Evolutionary conservation across 75 land plant species (phyloP).

Genomic region (Cunninghamia lanceolata): DNA sequence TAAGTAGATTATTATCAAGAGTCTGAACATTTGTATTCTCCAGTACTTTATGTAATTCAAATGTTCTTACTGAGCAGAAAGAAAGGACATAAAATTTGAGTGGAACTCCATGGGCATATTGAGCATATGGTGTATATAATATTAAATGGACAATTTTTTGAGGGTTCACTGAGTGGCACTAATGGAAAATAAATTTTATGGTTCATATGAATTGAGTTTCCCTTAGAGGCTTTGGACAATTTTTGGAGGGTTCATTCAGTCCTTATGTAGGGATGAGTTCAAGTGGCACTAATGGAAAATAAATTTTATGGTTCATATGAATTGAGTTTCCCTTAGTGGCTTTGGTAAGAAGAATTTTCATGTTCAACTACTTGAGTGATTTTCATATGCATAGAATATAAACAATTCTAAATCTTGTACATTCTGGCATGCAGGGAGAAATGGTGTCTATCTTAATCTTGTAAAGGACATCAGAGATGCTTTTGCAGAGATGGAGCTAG

Average conservation of each 20-base stretch:
- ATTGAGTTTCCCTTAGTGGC: not conserved
- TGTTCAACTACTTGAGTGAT: not conserved
- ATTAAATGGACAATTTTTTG: not conserved
- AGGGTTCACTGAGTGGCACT: no score
- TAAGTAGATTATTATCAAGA: not conserved
- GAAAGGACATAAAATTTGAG: not conserved
- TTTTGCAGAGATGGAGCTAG: slow-evolving; percentile 85
- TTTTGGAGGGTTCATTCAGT: not conserved
- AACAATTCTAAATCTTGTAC: not conserved
- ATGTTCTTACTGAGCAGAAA: not conserved
- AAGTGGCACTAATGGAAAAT: not conserved
- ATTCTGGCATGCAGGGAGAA: slow-evolving; percentile 55
- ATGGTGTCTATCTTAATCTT: slow-evolving; percentile 81
- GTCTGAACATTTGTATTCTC: not conserved
- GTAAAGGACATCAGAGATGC: slow-evolving; percentile 68
- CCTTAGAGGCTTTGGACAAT: not conserved
- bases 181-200: not conserved
- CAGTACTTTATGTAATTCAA: not conserved
- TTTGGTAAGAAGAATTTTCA: not conserved
- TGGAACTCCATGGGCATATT: not conserved
- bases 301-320: not conserved
- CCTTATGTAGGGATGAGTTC: not conserved
- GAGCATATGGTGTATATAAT: not conserved
- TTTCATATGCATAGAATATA: not conserved
- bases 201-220: not conserved